phyloP scores from a whole-genome alignment of 1,139 yeast genomes.

The Sugiyamaella pinicola region DNA sequence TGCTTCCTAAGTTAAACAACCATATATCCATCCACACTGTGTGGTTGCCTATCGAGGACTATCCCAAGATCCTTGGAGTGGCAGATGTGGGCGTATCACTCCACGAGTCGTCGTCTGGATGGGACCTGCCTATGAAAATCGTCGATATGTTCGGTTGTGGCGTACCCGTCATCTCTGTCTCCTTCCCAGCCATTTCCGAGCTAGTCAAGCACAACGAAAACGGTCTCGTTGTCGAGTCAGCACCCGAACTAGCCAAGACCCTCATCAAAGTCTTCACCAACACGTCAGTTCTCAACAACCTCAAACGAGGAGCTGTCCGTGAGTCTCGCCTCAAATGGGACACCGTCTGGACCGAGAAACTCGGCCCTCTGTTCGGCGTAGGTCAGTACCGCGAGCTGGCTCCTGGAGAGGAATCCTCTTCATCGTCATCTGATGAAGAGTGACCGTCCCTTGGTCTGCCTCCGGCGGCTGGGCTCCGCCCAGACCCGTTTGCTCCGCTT shows the following conservation, averaged over 20 bases:
- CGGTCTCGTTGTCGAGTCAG: conserved; percentile 49
- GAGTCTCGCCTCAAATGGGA: conserved; percentile 78
- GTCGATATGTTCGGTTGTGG: conserved; percentile 97
- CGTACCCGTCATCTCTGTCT: conserved; percentile 79
- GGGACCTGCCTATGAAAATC: conserved; percentile 96
- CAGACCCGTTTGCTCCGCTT: background rate
- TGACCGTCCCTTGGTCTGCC: background rate
- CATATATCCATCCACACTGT: conserved; percentile 60
- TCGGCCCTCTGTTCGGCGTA: conserved; percentile 46
- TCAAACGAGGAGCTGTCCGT: conserved; percentile 67
- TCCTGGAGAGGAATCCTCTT: conserved; percentile 17
- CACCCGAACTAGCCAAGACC: conserved; percentile 55
- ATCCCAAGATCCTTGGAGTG: conserved; percentile 70
- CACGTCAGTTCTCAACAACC: conserved; percentile 38
- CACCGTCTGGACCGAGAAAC: conserved; percentile 61
- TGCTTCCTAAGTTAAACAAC: conserved; percentile 41
- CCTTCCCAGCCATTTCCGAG: conserved; percentile 60
- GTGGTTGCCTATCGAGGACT: conserved; percentile 81
- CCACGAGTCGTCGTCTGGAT: conserved; percentile 89
- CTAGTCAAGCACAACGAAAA: conserved; percentile 47
- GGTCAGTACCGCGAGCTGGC: conserved; percentile 36
- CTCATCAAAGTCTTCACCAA: conserved; percentile 53
- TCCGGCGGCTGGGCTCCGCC: conserved; percentile 1
- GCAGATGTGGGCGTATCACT: conserved; percentile 90
- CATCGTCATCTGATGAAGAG: conserved; percentile 9